phyloP scores from a whole-genome alignment of 2,329 filamentous ascomycete genomes.

The Pyrenochaeta sp. region DNA sequence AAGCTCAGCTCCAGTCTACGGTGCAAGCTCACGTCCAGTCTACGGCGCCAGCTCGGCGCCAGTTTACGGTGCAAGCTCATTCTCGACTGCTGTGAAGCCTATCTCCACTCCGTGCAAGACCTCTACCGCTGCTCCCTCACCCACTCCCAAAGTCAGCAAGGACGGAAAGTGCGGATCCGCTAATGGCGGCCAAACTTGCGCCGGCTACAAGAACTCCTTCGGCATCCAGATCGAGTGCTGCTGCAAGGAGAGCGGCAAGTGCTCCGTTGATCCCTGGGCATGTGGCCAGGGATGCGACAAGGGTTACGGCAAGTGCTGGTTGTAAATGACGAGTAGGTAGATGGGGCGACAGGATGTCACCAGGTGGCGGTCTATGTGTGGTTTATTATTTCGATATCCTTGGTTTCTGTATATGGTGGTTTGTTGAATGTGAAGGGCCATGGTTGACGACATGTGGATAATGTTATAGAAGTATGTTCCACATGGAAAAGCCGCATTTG shows the following conservation, averaged over 20 bases:
- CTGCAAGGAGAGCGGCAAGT: conserved; percentile 28
- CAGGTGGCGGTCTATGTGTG: neutral
- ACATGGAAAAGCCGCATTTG: conserved; percentile 1
- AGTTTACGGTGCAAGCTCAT: conserved; percentile 2
- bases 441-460: conserved; percentile 5
- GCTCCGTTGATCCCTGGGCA: conserved; percentile 28
- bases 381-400: neutral
- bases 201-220: conserved; percentile 30
- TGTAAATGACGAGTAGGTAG: conserved; percentile 3
- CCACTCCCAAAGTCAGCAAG: conserved; percentile 24
- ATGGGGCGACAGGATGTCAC: too few relatives aligned
- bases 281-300: conserved; percentile 41
- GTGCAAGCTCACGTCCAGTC: neutral
- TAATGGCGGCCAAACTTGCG: conserved; percentile 34
- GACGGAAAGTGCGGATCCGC: conserved; percentile 36
- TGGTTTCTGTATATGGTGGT: neutral
- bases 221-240: conserved; percentile 36
- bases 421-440: conserved; percentile 3
- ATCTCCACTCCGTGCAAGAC: conserved; percentile 25
- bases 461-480: conserved; percentile 1
- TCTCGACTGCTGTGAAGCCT: conserved; percentile 12
- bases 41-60: conserved; percentile 10
- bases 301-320: conserved; percentile 39
- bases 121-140: conserved; percentile 17
- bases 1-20: conserved; percentile 3